These are phyloP conservation scores for Friedmanniomyces simplex DNA, from an alignment of 495 filamentous ascomycete species.

Conservation along the genomic window DNA sequence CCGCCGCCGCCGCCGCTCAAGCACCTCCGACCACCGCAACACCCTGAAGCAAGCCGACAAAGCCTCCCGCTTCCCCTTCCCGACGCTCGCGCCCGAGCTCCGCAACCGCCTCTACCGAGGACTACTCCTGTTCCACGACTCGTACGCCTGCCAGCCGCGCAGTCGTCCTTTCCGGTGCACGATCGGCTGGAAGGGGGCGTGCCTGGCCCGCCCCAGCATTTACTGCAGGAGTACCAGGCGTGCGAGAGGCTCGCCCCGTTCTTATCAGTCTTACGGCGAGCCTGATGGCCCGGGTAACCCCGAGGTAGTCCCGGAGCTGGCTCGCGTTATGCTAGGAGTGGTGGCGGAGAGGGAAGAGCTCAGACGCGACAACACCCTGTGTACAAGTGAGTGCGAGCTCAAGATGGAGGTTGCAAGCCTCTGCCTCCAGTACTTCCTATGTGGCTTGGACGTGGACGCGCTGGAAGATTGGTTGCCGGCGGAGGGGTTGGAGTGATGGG, in stretches of 20 bases:
- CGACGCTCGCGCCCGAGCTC: slow-evolving; percentile 1
- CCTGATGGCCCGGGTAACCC: not conserved
- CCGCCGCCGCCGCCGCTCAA: not conserved
- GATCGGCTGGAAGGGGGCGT: not conserved
- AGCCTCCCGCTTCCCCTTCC: not conserved
- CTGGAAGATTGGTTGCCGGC: no score
- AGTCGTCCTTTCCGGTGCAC: not conserved
- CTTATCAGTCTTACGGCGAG: not conserved
- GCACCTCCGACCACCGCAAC: not conserved
- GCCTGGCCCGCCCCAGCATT: not conserved
- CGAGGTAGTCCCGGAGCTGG: no score
- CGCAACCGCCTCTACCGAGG: slow-evolving; percentile 1
- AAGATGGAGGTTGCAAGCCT: no score
- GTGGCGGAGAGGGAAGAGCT: no score
- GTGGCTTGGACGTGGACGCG: no score
- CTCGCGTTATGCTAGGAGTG: no score
- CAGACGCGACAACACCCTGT: no score
- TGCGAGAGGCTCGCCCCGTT: not conserved
- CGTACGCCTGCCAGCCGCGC: not conserved
- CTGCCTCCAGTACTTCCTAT: no score
- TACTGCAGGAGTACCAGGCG: not conserved
- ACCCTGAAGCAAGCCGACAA: not conserved
- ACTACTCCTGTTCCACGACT: not conserved
- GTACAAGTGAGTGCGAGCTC: no score
- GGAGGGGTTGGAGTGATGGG: no score